These are phyloP conservation scores for Termitomyces sp. DNA, from an alignment of 768 basidiomycete species.

Conservation along the genomic window DNA sequence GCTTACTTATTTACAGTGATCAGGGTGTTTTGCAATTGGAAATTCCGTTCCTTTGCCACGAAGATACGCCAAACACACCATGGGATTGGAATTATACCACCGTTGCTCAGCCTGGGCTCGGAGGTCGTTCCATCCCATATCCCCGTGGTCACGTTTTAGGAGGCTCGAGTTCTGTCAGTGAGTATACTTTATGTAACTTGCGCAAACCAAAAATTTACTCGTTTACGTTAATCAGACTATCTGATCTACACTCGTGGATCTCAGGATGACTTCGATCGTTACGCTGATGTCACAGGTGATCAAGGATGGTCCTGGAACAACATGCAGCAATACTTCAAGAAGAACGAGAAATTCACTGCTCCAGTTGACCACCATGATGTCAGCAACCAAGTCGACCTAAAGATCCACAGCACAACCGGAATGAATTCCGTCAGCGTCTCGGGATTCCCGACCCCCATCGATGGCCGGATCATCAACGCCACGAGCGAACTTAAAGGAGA, in stretches of 20 bases:
- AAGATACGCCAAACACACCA: slow-evolving; percentile 8
- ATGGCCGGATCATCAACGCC: slow-evolving; percentile 25
- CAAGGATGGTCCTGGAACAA: slow-evolving; percentile 32
- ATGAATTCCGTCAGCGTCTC: slow-evolving; percentile 22
- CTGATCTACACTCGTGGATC: slow-evolving; percentile 3
- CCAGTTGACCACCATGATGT: slow-evolving; percentile 26
- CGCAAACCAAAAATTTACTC: too few relatives aligned
- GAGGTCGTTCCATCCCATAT: slow-evolving; percentile 10
- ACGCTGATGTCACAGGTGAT: slow-evolving; percentile 27
- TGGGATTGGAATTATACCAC: slow-evolving; percentile 17
- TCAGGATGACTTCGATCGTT: slow-evolving; percentile 29
- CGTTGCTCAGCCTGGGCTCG: slow-evolving; percentile 7
- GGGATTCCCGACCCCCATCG: slow-evolving; percentile 22
- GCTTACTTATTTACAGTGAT: background rate
- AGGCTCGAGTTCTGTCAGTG: slow-evolving; percentile 10
- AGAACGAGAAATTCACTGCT: slow-evolving; percentile 24
- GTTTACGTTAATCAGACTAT: background rate
- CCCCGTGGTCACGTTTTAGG: slow-evolving; percentile 12
- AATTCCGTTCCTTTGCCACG: slow-evolving; percentile 7
- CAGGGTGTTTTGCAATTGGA: slow-evolving; percentile 1
- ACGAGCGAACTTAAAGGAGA: slow-evolving; percentile 21
- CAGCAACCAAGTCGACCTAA: slow-evolving; percentile 27
- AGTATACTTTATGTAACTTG: background rate
- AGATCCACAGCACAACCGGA: slow-evolving; percentile 27
- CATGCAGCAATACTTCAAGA: slow-evolving; percentile 25